phyloP scores from a whole-genome alignment of 768 basidiomycete species.

The Symmetrospora coprosmae region DNA sequence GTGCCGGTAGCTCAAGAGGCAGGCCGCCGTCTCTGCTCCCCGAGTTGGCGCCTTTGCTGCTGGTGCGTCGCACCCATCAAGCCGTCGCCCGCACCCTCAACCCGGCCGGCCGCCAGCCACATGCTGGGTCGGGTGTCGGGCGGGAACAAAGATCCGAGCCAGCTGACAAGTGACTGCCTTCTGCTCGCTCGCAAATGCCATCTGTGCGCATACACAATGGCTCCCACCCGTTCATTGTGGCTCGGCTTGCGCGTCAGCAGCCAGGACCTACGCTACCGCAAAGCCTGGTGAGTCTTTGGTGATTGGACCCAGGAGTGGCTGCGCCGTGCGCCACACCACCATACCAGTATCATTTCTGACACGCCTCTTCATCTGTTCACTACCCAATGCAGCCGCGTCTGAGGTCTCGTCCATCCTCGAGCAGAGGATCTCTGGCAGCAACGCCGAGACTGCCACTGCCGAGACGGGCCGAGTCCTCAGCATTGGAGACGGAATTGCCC shows the following conservation, averaged over 20 bases:
- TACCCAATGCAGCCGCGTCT: slow-evolving; percentile 59
- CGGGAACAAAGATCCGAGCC: not conserved
- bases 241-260: slow-evolving; percentile 20
- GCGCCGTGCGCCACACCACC: no score
- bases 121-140: not conserved
- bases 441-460: slow-evolving; percentile 84
- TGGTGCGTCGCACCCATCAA: no score
- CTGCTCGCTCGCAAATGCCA: not conserved
- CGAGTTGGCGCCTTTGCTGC: no score
- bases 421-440: slow-evolving; percentile 86
- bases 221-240: not conserved
- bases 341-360: no score
- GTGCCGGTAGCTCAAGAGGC: not conserved
- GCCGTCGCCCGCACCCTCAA: not conserved
- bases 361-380: slow-evolving; percentile 27
- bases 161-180: slow-evolving; percentile 7
- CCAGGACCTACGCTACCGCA: slow-evolving; percentile 75
- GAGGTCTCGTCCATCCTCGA: slow-evolving; percentile 99
- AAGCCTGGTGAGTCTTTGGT: slow-evolving; percentile 76
- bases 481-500: slow-evolving; percentile 83
- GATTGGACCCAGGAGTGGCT: no score
- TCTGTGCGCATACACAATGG: not conserved
- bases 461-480: slow-evolving; percentile 97
- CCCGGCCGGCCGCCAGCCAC: not conserved
- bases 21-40: no score